Evolutionary conservation across 2,329 filamentous ascomycete species (phyloP), one percentile per base, ranked within the genome.

Genomic region (Escovopsis sp.): DNA sequence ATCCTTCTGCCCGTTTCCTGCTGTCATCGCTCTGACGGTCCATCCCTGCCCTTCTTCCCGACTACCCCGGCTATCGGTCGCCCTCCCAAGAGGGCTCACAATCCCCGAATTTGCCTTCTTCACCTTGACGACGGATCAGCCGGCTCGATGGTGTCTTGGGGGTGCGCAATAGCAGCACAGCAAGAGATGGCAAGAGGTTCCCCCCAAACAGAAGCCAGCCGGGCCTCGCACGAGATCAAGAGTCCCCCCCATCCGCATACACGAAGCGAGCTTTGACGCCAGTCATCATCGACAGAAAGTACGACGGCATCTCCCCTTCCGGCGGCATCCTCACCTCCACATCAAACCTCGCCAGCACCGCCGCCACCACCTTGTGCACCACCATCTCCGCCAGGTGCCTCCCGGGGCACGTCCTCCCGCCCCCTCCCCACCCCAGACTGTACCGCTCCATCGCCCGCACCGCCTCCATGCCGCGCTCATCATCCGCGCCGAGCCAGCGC

Each of bases 201-300:
- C n/a, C n/a, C 21, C 10, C 21, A 23, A 5, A 23, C 21, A 10
- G 3, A 23, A 23, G 6, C 6, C 21, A 23, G 21, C 21, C 21
- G 10, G 21, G 6, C 21, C 21, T 23, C 21, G 6, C 21, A 23
- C 29, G 21, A 23, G 21, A 5, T 23, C n/a, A n/a, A n/a, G 21
- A 5, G 25, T 27, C 35, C 18, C 26, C 17, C 18, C 21, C 28
- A 32, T n/a, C n/a, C n/a, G n/a, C 11, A n/a, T 27, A 19, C 18
- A 38, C 43, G 26, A 70, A 69, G 1, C 53, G 49, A 1, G 46
- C 63, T 41, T 50, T 62, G 3, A 63, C 60, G 0, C 65, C 66
- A 0, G 61, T 65, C 43, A 68, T 40, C 60, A 70, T 68, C 1
- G 64, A 66, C 48, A 72, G 49, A 37, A 70, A 72, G 36, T 70